Evolutionary conservation across 176 grass and related monocot species (phyloP).

Genomic region (Alloteropsis semialata): DNA sequence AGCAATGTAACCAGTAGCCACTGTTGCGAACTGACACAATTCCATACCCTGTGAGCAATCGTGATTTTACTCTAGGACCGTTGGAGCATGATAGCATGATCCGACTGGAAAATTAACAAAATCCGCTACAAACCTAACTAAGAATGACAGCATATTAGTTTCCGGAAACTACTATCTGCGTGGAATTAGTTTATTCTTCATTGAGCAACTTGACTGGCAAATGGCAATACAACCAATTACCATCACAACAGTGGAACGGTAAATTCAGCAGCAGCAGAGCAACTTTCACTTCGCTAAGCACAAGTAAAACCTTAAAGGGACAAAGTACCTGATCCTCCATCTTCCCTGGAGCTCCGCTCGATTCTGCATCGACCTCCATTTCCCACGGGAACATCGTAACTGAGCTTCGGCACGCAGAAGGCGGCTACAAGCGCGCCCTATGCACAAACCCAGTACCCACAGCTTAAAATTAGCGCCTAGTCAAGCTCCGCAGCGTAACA

Average conservation of each 20-base stretch:
- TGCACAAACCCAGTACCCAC: neutral
- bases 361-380: conserved; percentile 22
- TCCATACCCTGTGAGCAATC: neutral
- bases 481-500: neutral
- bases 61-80: neutral
- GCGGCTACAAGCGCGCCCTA: neutral
- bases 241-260: neutral
- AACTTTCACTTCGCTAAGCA: neutral
- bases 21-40: neutral
- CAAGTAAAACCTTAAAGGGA: neutral
- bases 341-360: neutral
- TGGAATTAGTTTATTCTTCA: neutral
- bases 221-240: neutral
- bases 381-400: conserved; percentile 21
- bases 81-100: neutral
- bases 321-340: conserved; percentile 27
- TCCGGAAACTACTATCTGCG: neutral
- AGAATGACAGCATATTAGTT: neutral
- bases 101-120: neutral
- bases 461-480: neutral
- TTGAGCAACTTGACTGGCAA: neutral
- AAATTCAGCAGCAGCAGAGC: neutral
- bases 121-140: neutral
- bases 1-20: neutral
- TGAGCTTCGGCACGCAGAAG: neutral